Conservation (phyloP, 78 protist species). For the Carpediemonas membranifera region DNA sequence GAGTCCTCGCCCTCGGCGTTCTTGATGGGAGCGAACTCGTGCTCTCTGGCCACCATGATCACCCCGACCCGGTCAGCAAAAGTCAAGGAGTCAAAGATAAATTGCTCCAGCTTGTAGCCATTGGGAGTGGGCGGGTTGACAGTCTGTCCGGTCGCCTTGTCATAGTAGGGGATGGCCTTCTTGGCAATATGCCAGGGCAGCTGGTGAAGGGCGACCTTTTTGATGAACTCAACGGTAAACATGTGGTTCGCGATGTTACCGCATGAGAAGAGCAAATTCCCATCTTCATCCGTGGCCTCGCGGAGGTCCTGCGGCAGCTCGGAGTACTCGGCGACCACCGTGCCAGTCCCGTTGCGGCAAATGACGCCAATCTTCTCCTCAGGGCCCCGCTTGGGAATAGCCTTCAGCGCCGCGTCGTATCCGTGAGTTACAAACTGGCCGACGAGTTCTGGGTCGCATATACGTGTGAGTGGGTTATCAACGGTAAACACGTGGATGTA, state of each 20-base stretch:
- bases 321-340: slow-evolving; percentile 72
- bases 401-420: slow-evolving; percentile 63
- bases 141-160: background rate
- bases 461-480: slow-evolving; percentile 68
- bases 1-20: slow-evolving; percentile 50
- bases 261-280: slow-evolving; percentile 48
- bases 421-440: slow-evolving; percentile 52
- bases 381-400: slow-evolving; percentile 49
- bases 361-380: slow-evolving; percentile 64
- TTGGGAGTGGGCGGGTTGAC: slow-evolving; percentile 10
- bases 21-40: slow-evolving; percentile 66
- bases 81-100: slow-evolving; percentile 78
- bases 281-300: slow-evolving; percentile 17
- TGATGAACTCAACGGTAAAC: slow-evolving; percentile 48
- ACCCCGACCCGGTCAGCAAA: slow-evolving; percentile 19
- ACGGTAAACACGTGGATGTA: slow-evolving; percentile 67
- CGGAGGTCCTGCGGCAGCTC: slow-evolving; percentile 61
- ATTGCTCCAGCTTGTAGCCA: slow-evolving; percentile 69
- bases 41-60: slow-evolving; percentile 37
- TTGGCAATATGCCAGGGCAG: slow-evolving; percentile 61
- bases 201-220: background rate
- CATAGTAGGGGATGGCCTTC: slow-evolving; percentile 78
- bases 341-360: slow-evolving; percentile 24
- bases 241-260: slow-evolving; percentile 73
- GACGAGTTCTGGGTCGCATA: slow-evolving; percentile 76